Percentiles rank a stretch among this genome's conserved stretches.
Evolutionary conservation across 768 basidiomycete species (phyloP).

Genomic region (Kwoniella bestiolae): DNA sequence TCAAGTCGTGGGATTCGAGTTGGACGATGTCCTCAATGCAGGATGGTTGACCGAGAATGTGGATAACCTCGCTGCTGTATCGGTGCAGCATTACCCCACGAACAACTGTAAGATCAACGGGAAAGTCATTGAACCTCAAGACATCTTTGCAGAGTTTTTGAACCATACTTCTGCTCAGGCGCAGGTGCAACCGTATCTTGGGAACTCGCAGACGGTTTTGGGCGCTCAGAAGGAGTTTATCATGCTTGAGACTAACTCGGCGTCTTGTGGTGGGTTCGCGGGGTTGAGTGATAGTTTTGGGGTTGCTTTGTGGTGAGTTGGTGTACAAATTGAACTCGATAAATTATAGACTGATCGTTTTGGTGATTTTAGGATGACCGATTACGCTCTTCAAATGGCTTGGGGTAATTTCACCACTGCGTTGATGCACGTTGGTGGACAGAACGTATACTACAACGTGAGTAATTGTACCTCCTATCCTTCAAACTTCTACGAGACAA

Average conservation of each 20-base stretch:
- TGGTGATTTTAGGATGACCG: slow-evolving; percentile 53
- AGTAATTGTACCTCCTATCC: too few species aligned
- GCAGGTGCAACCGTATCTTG: slow-evolving; percentile 65
- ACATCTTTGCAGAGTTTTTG: slow-evolving; percentile 63
- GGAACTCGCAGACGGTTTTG: slow-evolving; percentile 61
- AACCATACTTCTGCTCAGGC: slow-evolving; percentile 64
- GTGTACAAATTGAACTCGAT: background rate
- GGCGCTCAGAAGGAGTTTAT: slow-evolving; percentile 60
- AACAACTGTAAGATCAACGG: slow-evolving; percentile 58
- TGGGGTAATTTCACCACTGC: slow-evolving; percentile 63
- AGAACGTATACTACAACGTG: slow-evolving; percentile 65
- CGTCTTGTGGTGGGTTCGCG: slow-evolving; percentile 62
- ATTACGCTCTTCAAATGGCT: slow-evolving; percentile 68
- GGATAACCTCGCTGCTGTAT: slow-evolving; percentile 47
- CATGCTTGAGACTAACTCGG: slow-evolving; percentile 74
- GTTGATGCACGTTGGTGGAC: slow-evolving; percentile 63
- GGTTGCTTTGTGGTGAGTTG: slow-evolving; percentile 67
- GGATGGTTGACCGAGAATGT: slow-evolving; percentile 53
- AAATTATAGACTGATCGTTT: background rate
- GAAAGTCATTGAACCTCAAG: slow-evolving; percentile 56
- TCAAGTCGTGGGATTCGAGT: slow-evolving; percentile 61
- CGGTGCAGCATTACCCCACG: slow-evolving; percentile 57
- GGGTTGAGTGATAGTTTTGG: slow-evolving; percentile 67
- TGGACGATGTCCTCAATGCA: slow-evolving; percentile 54
- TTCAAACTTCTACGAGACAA: too few species aligned